Evolutionary conservation across 176 grass and related monocot genomes (phyloP).

Genomic region (Eragrostis nindensis): DNA sequence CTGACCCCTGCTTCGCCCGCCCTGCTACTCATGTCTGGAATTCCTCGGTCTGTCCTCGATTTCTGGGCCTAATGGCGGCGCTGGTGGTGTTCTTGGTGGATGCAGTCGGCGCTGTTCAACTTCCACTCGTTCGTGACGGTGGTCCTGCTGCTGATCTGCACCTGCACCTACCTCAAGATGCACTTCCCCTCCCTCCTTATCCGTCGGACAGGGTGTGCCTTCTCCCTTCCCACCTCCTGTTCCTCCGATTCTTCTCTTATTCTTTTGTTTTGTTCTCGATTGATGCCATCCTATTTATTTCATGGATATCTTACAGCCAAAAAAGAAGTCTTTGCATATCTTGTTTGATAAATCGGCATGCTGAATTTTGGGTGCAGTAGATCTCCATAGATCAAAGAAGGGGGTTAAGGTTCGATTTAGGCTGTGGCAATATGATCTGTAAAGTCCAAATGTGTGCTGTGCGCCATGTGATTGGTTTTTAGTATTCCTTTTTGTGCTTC

Average conservation of each 20-base stretch:
- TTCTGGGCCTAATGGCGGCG: neutral
- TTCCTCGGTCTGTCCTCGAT: neutral
- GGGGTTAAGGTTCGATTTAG: neutral
- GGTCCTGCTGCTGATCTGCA: constrained; percentile 84
- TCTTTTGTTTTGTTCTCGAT: neutral
- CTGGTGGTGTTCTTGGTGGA: neutral
- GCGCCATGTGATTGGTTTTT: neutral
- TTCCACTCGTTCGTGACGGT: constrained; percentile 87
- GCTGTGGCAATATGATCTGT: neutral
- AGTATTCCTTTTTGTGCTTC: neutral
- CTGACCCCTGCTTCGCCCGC: neutral
- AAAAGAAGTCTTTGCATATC: neutral
- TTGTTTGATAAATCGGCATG: neutral
- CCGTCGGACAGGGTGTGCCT: constrained; percentile 62
- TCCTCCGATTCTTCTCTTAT: too few species aligned
- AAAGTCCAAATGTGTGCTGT: neutral
- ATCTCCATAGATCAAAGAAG: neutral
- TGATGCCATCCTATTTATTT: neutral
- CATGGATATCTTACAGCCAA: neutral
- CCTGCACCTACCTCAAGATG: constrained; percentile 87
- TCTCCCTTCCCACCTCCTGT: neutral
- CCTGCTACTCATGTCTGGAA: neutral
- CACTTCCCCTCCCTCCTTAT: constrained; percentile 78
- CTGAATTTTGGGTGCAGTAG: constrained; percentile 7
- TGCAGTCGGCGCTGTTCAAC: constrained; percentile 88